Evolutionary conservation across 148 eudicot genomes (phyloP).

Genomic region (Silene uniflora): DNA sequence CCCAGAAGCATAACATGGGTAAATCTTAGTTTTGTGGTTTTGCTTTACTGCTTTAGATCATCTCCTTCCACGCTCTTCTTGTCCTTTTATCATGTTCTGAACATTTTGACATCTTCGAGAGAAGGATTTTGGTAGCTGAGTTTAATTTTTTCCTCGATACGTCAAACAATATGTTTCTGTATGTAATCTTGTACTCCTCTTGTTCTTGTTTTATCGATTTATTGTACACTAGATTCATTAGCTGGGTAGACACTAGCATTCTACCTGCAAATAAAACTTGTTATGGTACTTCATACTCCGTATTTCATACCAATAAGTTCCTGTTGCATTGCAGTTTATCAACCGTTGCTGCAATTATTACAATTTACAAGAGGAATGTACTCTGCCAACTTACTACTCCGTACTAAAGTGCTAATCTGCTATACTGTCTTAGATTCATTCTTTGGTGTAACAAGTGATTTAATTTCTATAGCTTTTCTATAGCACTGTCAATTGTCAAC

Average conservation of each 20-base stretch:
- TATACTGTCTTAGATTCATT: too few species aligned
- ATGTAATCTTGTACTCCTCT: not conserved
- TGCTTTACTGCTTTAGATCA: not conserved
- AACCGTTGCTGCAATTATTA: too few species aligned
- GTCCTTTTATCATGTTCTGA: not conserved
- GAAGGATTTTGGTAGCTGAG: not conserved
- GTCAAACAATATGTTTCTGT: not conserved
- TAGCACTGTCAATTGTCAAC: too few species aligned
- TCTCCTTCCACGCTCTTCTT: not conserved
- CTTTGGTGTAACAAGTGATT: too few species aligned
- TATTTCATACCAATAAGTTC: not conserved
- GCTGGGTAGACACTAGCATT: not conserved
- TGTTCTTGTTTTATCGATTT: not conserved
- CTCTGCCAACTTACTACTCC: too few species aligned
- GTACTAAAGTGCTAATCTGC: too few species aligned
- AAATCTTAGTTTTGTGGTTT: not conserved
- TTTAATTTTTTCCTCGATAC: not conserved
- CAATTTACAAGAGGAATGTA: too few species aligned
- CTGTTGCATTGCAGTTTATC: not conserved
- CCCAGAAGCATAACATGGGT: not conserved
- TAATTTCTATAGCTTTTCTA: too few species aligned
- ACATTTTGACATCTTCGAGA: not conserved
- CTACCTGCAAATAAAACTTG: not conserved
- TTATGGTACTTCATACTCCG: not conserved
- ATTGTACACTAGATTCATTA: not conserved